Evolutionary conservation across 2,329 filamentous ascomycete genomes (phyloP).

Genomic region (Arthrobotrys entomopaga): DNA sequence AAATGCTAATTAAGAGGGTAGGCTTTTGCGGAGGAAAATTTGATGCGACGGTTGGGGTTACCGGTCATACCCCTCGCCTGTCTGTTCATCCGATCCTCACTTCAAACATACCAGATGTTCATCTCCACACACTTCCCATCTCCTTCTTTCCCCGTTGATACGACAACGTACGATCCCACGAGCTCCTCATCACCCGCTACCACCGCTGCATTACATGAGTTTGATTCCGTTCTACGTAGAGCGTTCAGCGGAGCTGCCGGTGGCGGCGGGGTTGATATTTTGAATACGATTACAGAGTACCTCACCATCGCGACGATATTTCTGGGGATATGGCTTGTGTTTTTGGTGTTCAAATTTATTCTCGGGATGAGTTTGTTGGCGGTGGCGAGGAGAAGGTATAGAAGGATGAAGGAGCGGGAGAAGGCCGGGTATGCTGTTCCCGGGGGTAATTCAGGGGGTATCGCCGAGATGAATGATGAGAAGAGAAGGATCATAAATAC

Average conservation of each 20-base stretch:
- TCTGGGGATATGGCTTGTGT: conserved; percentile 82
- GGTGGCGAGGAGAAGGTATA: conserved; percentile 81
- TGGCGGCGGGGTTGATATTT: conserved; percentile 67
- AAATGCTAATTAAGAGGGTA: conserved; percentile 60
- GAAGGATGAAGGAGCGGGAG: conserved; percentile 75
- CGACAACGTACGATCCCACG: conserved; percentile 63
- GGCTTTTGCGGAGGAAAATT: conserved; percentile 89
- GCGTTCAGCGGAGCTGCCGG: conserved; percentile 74
- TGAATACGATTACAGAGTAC: conserved; percentile 46
- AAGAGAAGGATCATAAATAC: conserved; percentile 85
- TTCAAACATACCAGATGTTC: conserved; percentile 99
- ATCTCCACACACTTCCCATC: conserved; percentile 84
- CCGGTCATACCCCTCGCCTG: conserved; percentile 93
- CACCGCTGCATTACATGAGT: conserved; percentile 78
- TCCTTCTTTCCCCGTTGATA: conserved; percentile 73
- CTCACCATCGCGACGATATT: conserved; percentile 67
- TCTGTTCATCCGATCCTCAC: conserved; percentile 90
- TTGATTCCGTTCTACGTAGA: conserved; percentile 79
- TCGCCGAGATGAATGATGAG: conserved; percentile 89
- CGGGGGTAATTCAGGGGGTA: conserved; percentile 81
- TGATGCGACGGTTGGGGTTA: conserved; percentile 87
- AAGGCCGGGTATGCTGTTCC: conserved; percentile 73
- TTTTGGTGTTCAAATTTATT: conserved; percentile 84
- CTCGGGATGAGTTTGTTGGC: conserved; percentile 87
- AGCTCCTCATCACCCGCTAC: conserved; percentile 77